Base-by-base conservation (phyloP, 2,329 filamentous ascomycete genomes). In the Exserohilum rostratum region DNA sequence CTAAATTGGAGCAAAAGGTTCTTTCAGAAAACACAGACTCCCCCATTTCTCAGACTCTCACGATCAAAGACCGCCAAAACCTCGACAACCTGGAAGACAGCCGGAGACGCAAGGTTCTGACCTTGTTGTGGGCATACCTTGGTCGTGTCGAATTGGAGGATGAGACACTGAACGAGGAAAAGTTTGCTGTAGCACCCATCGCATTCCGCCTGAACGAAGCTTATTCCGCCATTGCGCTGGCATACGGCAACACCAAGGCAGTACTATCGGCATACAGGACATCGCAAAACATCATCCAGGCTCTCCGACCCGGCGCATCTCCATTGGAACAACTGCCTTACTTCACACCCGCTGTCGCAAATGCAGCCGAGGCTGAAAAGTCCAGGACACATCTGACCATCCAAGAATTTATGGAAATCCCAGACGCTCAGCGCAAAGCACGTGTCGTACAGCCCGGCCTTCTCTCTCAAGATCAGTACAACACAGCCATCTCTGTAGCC, bases 121-220 rank as follows among this genome's bases (percentile, higher is more conserved):
- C 89, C 46, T 82, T 99, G 52, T 82, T 99, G 13, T 99, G 96
- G 95, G 93, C 95, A 37, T 98, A 99, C 74, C 85, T 98, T 43
- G 91, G 90, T 57, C 90, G 95, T 42, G 82, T 96, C 50, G 91
- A 96, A 68, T 84, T 99, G 20, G 88, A 90, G 38, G 92, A 96
- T 68, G 76, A 84, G 48, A 82, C 83, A 29, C 82, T 97, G 49
- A 89, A 96, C 68, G 87, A 87, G 72, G 85, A 93, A 75, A 99
- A 98, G 79, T 92, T 90, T 73, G 89, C 95, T 74, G 87, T 95
- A 58, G 93, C 91, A 17, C 92, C 93, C 15, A 89, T 95, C 58
- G 95, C 93, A 25, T 86, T 93, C 57, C 84, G 87, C 43, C 83
- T 99, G 58, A 96, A 90, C 75, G 89, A 93, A 71, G 89, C 93